phyloP scores from a whole-genome alignment of 2,329 filamentous ascomycete species.

The Chrysosporium keratinophilum region DNA sequence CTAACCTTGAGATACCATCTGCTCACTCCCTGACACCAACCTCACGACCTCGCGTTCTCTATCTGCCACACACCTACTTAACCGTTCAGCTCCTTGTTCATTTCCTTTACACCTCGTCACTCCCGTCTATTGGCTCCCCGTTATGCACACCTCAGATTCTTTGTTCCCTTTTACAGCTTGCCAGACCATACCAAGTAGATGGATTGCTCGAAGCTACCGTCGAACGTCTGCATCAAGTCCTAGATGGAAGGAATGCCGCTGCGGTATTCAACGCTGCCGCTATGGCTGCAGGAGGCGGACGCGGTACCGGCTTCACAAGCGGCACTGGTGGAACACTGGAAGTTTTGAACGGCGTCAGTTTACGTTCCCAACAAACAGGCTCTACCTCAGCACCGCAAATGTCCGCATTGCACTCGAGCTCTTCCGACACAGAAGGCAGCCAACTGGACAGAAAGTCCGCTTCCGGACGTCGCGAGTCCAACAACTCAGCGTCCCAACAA shows the following conservation, averaged over 20 bases:
- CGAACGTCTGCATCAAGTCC: constrained; percentile 73
- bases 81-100: constrained; percentile 85
- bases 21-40: constrained; percentile 44
- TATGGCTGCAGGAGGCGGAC: constrained; percentile 90
- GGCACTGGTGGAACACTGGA: constrained; percentile 39
- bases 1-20: constrained; percentile 44
- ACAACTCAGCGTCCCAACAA: constrained; percentile 9
- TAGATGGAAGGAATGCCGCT: constrained; percentile 88
- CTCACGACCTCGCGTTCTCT: constrained; percentile 72
- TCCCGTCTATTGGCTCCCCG: constrained; percentile 63
- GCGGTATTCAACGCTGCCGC: constrained; percentile 97
- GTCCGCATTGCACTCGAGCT: constrained; percentile 26
- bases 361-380: constrained; percentile 16
- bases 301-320: constrained; percentile 61
- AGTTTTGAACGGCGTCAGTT: constrained; percentile 32
- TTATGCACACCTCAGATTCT: constrained; percentile 91
- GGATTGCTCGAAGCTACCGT: constrained; percentile 87
- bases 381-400: constrained; percentile 2
- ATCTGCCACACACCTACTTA: constrained; percentile 81
- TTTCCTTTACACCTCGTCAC: constrained; percentile 83
- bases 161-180: constrained; percentile 86
- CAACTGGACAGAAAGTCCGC: constrained; percentile 2
- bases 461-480: constrained; percentile 21
- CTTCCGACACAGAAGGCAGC: constrained; percentile 29
- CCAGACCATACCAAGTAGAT: constrained; percentile 85